phyloP scores from a whole-genome alignment of 305 asterid genomes.

The Rubia occidens region DNA sequence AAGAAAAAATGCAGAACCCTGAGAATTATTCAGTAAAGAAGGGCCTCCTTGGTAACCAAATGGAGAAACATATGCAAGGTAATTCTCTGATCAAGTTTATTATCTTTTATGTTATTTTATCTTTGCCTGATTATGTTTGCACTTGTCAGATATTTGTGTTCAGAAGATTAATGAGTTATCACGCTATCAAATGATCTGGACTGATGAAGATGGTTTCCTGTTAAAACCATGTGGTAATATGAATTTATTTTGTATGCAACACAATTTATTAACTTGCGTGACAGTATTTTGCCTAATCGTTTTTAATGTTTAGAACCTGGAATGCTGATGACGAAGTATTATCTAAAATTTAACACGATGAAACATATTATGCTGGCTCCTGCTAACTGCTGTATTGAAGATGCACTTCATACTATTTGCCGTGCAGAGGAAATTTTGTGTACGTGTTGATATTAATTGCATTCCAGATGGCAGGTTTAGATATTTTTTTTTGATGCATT shows the following conservation, averaged over 20 bases:
- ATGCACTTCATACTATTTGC: conserved; percentile 62
- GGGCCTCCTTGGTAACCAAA: conserved; percentile 41
- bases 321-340: conserved; percentile 90
- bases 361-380: conserved; percentile 84
- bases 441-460: conserved; percentile 27
- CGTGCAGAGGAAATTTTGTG: conserved; percentile 88
- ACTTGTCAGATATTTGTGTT: conserved; percentile 64
- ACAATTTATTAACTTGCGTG: conserved; percentile 14
- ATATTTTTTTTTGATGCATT: conserved; percentile 14
- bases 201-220: conserved; percentile 87
- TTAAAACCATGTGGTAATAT: conserved; percentile 77
- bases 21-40: conserved; percentile 56
- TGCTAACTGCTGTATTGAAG: conserved; percentile 65
- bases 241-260: conserved; percentile 14
- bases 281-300: conserved; percentile 15
- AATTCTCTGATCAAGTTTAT: conserved; percentile 16
- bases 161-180: conserved; percentile 80
- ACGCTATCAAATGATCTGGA: conserved; percentile 80
- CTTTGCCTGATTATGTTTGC: conserved; percentile 18
- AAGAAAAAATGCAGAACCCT: conserved; percentile 58
- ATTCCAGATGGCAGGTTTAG: conserved; percentile 14
- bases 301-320: conserved; percentile 64
- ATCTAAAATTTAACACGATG: conserved; percentile 93
- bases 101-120: conserved; percentile 1
- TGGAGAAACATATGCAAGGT: conserved; percentile 91